Evolutionary conservation across 768 basidiomycete species (phyloP).

Genomic region (Phaffia australis): DNA sequence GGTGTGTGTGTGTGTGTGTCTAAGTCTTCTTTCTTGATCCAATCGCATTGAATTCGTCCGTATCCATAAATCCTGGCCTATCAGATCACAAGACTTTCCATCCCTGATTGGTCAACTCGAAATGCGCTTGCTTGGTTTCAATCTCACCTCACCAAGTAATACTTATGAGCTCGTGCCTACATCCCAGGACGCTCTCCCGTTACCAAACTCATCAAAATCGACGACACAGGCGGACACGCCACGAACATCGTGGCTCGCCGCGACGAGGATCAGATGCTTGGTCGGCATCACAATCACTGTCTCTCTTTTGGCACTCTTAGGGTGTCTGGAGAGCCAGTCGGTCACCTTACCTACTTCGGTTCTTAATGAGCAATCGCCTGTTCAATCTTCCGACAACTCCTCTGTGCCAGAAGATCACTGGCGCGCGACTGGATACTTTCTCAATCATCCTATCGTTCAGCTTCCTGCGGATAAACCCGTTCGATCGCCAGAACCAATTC

Average conservation of each 20-base stretch:
- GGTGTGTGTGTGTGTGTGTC: too few species aligned
- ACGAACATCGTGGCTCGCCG: not conserved
- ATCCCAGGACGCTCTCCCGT: not conserved
- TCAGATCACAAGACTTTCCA: too few species aligned
- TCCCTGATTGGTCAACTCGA: too few species aligned
- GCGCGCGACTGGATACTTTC: not conserved
- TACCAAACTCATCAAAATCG: not conserved
- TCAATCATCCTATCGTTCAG: conserved; percentile 9
- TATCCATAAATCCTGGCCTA: too few species aligned
- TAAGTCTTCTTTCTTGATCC: too few species aligned
- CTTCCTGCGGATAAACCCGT: not conserved
- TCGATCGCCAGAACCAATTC: not conserved
- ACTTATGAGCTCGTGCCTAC: conserved; percentile 4
- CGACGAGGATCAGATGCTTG: not conserved
- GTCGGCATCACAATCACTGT: not conserved
- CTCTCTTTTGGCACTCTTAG: not conserved
- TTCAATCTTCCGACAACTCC: not conserved
- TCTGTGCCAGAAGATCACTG: not conserved
- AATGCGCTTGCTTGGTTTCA: not conserved
- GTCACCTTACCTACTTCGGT: not conserved
- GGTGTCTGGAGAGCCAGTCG: not conserved
- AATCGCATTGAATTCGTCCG: too few species aligned
- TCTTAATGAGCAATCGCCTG: not conserved
- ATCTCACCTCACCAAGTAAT: not conserved
- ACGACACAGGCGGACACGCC: too few species aligned